These are phyloP conservation scores for Claviceps africana DNA, from an alignment of 2,329 filamentous ascomycete genomes.

Conservation along the genomic window DNA sequence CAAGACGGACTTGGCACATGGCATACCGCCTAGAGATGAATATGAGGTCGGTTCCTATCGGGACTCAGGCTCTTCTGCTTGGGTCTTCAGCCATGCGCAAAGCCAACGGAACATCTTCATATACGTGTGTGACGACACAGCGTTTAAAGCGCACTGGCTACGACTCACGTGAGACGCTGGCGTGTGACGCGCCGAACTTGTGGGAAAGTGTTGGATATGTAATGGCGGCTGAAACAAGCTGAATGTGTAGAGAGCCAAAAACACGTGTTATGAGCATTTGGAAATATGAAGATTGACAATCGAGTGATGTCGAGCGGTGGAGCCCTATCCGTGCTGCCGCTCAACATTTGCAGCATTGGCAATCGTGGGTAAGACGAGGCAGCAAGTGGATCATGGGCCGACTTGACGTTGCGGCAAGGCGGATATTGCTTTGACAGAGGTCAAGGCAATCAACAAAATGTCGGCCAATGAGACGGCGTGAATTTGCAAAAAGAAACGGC, in stretches of 20 bases:
- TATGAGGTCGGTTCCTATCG: too few relatives aligned
- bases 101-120: too few relatives aligned
- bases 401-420: conserved; percentile 2
- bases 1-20: background rate
- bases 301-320: background rate
- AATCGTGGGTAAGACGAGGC: background rate
- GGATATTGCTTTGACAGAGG: background rate
- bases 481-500: background rate
- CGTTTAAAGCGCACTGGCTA: background rate
- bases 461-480: background rate
- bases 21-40: too few relatives aligned
- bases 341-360: background rate
- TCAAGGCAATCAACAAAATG: background rate
- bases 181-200: background rate
- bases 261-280: background rate
- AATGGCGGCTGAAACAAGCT: background rate
- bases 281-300: background rate
- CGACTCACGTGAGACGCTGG: background rate
- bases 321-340: background rate
- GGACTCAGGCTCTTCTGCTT: background rate
- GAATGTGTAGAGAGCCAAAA: background rate
- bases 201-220: background rate
- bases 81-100: too few relatives aligned
- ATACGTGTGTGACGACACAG: too few relatives aligned
- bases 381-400: conserved; percentile 3